Percentiles rank a stretch among this genome's conserved stretches.
Conservation (phyloP, 2,329 filamentous ascomycete genomes). For the Botrytis hyacinthi region DNA sequence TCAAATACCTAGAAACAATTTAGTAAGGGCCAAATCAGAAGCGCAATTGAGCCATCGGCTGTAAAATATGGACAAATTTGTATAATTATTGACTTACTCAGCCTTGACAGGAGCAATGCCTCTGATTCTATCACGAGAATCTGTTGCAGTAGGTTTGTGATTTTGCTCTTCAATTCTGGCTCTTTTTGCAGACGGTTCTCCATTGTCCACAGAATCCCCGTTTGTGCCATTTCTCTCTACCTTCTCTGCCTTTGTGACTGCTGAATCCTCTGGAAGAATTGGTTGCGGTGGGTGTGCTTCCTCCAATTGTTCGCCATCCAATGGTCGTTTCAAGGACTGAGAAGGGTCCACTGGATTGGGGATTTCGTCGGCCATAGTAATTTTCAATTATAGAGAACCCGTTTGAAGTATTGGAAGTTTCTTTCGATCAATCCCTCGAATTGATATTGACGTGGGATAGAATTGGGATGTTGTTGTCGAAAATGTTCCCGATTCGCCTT, state of each 20-base stretch:
- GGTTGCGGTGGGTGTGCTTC: conserved; percentile 31
- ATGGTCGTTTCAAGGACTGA: conserved; percentile 35
- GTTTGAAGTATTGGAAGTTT: too few relatives aligned
- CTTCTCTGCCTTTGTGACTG: conserved; percentile 37
- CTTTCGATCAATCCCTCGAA: neutral
- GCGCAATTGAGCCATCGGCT: neutral
- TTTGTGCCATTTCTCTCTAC: conserved; percentile 31
- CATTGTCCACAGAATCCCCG: conserved; percentile 26
- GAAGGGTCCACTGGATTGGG: conserved; percentile 28
- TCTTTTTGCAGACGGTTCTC: conserved; percentile 32
- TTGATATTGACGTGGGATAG: neutral
- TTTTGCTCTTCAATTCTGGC: conserved; percentile 38
- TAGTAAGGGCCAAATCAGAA: conserved; percentile 5
- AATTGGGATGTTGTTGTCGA: neutral
- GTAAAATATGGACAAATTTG: neutral
- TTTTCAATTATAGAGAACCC: neutral
- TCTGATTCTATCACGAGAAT: conserved; percentile 34
- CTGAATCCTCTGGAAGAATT: conserved; percentile 34
- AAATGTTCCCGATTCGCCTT: neutral
- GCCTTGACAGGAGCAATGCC: conserved; percentile 38
- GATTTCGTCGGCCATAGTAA: conserved; percentile 27
- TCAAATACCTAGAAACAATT: conserved; percentile 33
- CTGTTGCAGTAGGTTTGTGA: conserved; percentile 26
- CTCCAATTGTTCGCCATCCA: conserved; percentile 25
- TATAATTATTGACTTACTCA: conserved; percentile 32